These are phyloP conservation scores for Saturnispora halmiae DNA, from an alignment of 805 yeast genomes.

Conservation along the genomic window DNA sequence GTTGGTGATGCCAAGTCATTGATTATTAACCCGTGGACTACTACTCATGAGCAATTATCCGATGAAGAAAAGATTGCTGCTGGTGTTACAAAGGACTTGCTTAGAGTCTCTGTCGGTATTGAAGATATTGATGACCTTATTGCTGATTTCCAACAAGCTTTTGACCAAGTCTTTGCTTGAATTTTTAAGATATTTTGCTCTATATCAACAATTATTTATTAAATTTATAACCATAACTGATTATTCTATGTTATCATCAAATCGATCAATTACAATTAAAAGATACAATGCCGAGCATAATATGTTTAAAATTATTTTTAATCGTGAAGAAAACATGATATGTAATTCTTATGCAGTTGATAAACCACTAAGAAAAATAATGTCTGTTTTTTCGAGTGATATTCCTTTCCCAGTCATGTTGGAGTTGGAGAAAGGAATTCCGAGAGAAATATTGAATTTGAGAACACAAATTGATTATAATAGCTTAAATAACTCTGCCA, in stretches of 20 bases:
- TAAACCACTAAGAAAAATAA: no score
- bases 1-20: constrained; percentile 95
- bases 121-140: constrained; percentile 88
- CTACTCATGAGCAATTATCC: constrained; percentile 87
- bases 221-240: no score
- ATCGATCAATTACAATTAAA: no score
- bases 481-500: constrained; percentile 21
- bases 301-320: neutral
- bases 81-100: constrained; percentile 83
- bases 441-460: constrained; percentile 13
- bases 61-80: constrained; percentile 73
- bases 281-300: neutral
- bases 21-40: constrained; percentile 91
- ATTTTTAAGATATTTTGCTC: no score
- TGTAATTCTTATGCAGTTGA: no score
- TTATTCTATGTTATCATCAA: no score
- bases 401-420: constrained; percentile 14
- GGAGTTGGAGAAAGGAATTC: constrained; percentile 6
- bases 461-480: constrained; percentile 14
- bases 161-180: constrained; percentile 45
- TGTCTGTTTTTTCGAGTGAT: constrained; percentile 8
- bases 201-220: no score
- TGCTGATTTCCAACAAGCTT: constrained; percentile 81
- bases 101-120: constrained; percentile 85
- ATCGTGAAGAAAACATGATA: no score